A percentile compares a stretch with the other conserved stretches of the same genome.
These are phyloP conservation scores for Candida corydali DNA, from an alignment of 805 yeast species.

Conservation along the genomic window DNA sequence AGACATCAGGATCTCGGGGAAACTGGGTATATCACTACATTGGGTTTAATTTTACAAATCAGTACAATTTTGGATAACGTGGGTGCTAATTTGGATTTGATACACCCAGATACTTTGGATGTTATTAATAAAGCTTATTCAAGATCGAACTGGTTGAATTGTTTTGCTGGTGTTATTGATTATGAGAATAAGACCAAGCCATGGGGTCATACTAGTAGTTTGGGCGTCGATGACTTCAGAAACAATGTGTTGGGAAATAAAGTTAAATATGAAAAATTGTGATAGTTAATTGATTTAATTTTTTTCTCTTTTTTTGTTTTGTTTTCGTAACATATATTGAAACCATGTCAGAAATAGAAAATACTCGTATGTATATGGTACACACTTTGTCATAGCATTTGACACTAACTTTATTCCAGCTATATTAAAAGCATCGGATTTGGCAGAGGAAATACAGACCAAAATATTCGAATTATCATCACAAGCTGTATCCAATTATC, in stretches of 20 bases:
- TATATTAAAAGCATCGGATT: slow-evolving; percentile 39
- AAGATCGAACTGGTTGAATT: slow-evolving; percentile 25
- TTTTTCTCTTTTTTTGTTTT: too few species aligned
- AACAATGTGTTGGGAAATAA: slow-evolving; percentile 23
- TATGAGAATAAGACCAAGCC: slow-evolving; percentile 26
- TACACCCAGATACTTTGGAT: slow-evolving; percentile 25
- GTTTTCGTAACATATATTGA: not conserved
- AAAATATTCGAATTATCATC: slow-evolving; percentile 44
- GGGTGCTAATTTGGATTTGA: slow-evolving; percentile 22
- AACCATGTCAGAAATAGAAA: slow-evolving; percentile 8
- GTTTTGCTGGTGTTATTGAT: slow-evolving; percentile 30
- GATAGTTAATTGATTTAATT: too few species aligned
- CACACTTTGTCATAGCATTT: too few species aligned
- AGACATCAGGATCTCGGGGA: slow-evolving; percentile 33
- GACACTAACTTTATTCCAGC: slow-evolving; percentile 18
- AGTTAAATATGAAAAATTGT: slow-evolving; percentile 17
- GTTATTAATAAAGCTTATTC: slow-evolving; percentile 20
- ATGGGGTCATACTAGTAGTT: slow-evolving; percentile 33
- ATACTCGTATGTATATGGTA: slow-evolving; percentile 11
- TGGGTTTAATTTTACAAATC: slow-evolving; percentile 29
- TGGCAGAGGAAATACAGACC: slow-evolving; percentile 51
- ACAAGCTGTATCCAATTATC: slow-evolving; percentile 38
- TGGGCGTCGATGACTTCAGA: slow-evolving; percentile 26
- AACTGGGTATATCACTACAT: slow-evolving; percentile 26
- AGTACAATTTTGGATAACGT: slow-evolving; percentile 32